phyloP scores from a whole-genome alignment of 192 early-diverging fungal species.

The Entomortierella parvispora region DNA sequence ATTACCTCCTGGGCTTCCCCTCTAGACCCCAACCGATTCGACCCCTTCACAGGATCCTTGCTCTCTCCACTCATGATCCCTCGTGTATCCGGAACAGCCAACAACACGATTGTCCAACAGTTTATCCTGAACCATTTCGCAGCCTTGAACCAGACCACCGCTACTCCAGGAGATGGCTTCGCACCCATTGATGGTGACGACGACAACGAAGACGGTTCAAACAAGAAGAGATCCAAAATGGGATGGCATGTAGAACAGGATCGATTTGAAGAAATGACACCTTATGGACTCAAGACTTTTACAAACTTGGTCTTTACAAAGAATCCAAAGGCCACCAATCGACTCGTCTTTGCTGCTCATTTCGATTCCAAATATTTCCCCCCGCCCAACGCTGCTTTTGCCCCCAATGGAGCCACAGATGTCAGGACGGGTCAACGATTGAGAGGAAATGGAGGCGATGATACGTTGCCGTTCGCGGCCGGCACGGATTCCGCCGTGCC shows the following conservation, averaged over 20 bases:
- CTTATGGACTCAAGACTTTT: slow-evolving; percentile 78
- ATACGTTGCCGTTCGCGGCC: slow-evolving; percentile 77
- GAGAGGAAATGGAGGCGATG: slow-evolving; percentile 26
- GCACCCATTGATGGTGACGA: neutral
- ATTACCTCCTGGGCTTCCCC: slow-evolving; percentile 35
- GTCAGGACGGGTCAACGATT: too few relatives aligned
- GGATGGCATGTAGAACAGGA: slow-evolving; percentile 87
- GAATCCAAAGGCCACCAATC: slow-evolving; percentile 72
- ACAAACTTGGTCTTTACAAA: slow-evolving; percentile 93
- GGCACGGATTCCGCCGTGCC: slow-evolving; percentile 93
- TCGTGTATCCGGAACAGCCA: slow-evolving; percentile 81
- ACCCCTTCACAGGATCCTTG: slow-evolving; percentile 58
- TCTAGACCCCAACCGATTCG: slow-evolving; percentile 18
- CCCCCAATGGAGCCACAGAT: too few relatives aligned
- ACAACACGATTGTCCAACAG: slow-evolving; percentile 73
- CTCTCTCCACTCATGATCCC: slow-evolving; percentile 80
- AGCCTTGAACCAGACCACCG: slow-evolving; percentile 53
- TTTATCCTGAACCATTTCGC: slow-evolving; percentile 75
- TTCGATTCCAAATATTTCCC: slow-evolving; percentile 90
- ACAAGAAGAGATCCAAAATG: slow-evolving; percentile 11
- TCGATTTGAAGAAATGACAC: slow-evolving; percentile 79
- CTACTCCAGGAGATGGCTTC: neutral
- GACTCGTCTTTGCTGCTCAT: slow-evolving; percentile 91
- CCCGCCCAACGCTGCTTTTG: slow-evolving; percentile 33
- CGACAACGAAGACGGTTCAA: neutral